Conservation (phyloP, 2,329 filamentous ascomycete species). For the Trichoderma gracile region DNA sequence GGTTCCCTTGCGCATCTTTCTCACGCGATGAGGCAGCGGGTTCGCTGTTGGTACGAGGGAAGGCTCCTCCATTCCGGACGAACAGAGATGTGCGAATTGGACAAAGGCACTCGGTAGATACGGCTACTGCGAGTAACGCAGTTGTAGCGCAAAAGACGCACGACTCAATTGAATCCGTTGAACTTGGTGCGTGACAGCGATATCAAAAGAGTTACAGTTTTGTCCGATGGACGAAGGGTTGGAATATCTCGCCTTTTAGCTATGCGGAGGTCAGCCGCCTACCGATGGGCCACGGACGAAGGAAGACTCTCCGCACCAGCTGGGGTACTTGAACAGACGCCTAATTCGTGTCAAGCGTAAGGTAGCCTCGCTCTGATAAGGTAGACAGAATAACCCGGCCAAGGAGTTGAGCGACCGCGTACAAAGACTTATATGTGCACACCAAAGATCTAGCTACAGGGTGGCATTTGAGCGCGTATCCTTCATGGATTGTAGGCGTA, state of each 20-base stretch:
- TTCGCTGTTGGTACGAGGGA: neutral
- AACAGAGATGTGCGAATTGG: neutral
- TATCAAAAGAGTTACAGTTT: neutral
- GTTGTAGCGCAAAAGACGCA: neutral
- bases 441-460: too few species aligned
- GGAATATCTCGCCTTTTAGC: neutral
- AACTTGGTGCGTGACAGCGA: neutral
- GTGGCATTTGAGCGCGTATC: too few species aligned
- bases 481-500: too few species aligned
- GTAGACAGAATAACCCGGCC: too few species aligned
- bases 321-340: too few species aligned
- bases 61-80: constrained; percentile 13
- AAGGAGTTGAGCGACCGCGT: too few species aligned
- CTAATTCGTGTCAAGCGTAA: too few species aligned
- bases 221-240: constrained; percentile 29
- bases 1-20: constrained; percentile 34
- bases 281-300: too few species aligned
- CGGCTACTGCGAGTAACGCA: neutral
- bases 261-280: too few species aligned
- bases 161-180: neutral
- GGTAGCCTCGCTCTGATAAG: too few species aligned
- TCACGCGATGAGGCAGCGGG: neutral
- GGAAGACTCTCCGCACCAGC: too few species aligned
- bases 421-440: too few species aligned
- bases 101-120: neutral